A percentile compares a stretch with the other conserved stretches of the same genome.
These are phyloP conservation scores for Fennellomyces sp. DNA, from an alignment of 371 early-diverging fungal genomes.

Conservation along the genomic window DNA sequence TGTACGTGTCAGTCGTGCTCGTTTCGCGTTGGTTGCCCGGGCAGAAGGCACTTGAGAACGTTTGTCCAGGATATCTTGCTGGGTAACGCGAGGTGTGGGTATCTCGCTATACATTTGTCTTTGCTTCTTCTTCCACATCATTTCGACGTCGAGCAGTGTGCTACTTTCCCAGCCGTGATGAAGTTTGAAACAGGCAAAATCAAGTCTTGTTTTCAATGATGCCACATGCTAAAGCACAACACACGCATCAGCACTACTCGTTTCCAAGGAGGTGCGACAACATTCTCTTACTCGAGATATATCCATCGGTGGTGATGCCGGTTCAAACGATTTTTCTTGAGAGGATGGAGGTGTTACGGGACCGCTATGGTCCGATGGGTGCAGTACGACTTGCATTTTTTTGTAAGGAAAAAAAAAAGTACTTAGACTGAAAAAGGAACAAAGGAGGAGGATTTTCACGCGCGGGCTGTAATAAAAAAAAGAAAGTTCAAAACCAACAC, in stretches of 20 bases:
- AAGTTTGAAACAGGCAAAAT: constrained; percentile 46
- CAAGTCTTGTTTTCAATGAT: constrained; percentile 32
- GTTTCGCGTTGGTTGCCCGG: constrained; percentile 13
- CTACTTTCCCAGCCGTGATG: constrained; percentile 43
- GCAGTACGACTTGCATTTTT: background rate
- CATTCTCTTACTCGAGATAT: constrained; percentile 27
- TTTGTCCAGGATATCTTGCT: constrained; percentile 40
- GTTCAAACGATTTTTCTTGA: background rate
- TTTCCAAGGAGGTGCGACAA: too few relatives aligned
- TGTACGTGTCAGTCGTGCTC: constrained; percentile 22
- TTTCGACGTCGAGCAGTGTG: constrained; percentile 37
- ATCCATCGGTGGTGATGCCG: background rate
- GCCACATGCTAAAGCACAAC: constrained; percentile 26
- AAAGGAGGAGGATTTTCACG: background rate
- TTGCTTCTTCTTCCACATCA: constrained; percentile 37
- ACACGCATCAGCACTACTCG: too few relatives aligned
- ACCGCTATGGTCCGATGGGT: background rate
- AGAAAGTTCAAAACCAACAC: background rate
- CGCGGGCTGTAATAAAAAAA: background rate
- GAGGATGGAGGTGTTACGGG: background rate
- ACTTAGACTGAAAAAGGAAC: background rate
- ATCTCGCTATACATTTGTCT: constrained; percentile 25
- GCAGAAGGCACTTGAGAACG: constrained; percentile 19
- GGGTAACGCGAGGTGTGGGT: constrained; percentile 46
- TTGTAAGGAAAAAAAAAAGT: background rate